Percentiles rank a stretch among this genome's conserved stretches.
These are phyloP conservation scores for Trichoderma breve DNA, from an alignment of 2,329 filamentous ascomycete species.

Conservation along the genomic window DNA sequence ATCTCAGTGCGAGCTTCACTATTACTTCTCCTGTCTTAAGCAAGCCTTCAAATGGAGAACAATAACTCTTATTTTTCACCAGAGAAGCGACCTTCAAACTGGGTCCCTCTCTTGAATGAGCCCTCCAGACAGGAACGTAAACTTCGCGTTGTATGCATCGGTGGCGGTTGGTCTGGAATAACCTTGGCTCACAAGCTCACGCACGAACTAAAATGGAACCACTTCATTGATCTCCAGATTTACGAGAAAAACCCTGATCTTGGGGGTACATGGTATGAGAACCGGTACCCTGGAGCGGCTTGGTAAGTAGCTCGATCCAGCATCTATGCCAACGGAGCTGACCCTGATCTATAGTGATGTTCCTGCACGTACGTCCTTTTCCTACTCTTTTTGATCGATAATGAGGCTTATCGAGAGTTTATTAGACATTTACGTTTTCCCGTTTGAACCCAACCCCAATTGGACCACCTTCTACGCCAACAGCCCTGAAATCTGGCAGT, in stretches of 20 bases:
- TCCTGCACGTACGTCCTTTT: too few species aligned
- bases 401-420: not conserved
- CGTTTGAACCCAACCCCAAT: not conserved
- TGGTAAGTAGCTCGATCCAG: too few species aligned
- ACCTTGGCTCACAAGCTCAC: not conserved
- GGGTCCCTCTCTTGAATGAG: not conserved
- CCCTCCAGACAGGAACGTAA: not conserved
- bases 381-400: not conserved
- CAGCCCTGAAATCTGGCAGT: constrained; percentile 4
- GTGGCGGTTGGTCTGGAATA: not conserved
- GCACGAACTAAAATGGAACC: not conserved
- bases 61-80: not conserved
- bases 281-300: too few species aligned
- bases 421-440: not conserved
- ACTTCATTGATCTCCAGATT: not conserved
- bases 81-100: not conserved
- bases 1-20: too few species aligned
- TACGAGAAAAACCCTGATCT: not conserved
- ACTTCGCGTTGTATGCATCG: not conserved
- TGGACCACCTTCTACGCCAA: not conserved
- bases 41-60: too few species aligned
- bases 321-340: too few species aligned
- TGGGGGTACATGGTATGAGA: not conserved
- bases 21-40: too few species aligned
- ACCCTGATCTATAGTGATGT: too few species aligned